Base-by-base conservation (phyloP, 345 rosid genomes). In the Moricandia arvensis region DNA sequence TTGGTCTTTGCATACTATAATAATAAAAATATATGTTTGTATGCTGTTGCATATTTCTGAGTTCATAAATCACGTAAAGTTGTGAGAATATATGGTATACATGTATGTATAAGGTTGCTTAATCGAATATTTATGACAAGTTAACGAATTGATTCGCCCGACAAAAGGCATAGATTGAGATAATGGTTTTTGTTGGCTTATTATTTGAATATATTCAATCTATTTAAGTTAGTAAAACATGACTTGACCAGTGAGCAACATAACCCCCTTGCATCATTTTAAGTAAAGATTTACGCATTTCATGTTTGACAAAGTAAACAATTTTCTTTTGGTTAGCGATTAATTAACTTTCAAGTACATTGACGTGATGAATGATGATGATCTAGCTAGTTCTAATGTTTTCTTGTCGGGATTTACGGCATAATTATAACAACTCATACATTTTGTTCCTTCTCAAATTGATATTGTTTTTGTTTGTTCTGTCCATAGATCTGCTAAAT, bases 361-460 rank as follows among this genome's bases (percentile, higher is more conserved):
- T 63, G 76, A 71, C 72, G 67, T 45, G 45, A 45, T 71, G 68
- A 77, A 65, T 77, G 57, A 77, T 77, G 57, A 77, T 77, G 72
- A 71, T 65, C 76, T 64, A 77, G 72, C 76, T 76, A 76, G 80
- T 55, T 63, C 66, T 63, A 38, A 63, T 76, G 76, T 77, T 77
- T 77, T 30, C 63, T 71, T 59, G 80, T 77, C 76, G 72, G 80
- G 26, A 65, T 59, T 33, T 65, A 77, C 62, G 57, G 76, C 62
- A 77, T 34, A 77, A 77, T 77, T 71, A 71, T 77, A 71, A 59
- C 72, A 58, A 58, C 72, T 65, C 68, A 71, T 71, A 65, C 35
- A 65, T 77, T 71, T 77, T 71, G 76, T 77, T 71, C 63, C 72
- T 71, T 77, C 62, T 71, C 24, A 38, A 43, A 71, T 58, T 27